Percentiles rank a stretch among this genome's conserved stretches.
Conservation (phyloP, 768 basidiomycete species). For the Boletus barrowsii region DNA sequence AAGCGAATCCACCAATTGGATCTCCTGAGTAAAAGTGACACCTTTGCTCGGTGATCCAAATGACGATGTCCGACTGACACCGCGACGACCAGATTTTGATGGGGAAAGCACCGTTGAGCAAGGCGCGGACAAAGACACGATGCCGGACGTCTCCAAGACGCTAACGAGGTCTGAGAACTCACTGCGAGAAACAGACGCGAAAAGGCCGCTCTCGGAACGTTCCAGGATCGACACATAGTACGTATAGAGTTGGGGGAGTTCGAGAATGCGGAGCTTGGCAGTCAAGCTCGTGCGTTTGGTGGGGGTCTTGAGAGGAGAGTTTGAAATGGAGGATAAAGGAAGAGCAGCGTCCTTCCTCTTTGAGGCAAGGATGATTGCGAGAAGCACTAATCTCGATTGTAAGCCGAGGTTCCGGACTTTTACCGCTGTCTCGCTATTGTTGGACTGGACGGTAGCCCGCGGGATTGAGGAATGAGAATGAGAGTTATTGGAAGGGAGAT, state of each 20-base stretch:
- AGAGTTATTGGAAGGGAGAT: conserved; percentile 43
- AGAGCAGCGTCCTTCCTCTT: conserved; percentile 61
- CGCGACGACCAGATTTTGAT: conserved; percentile 47
- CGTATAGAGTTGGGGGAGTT: conserved; percentile 57
- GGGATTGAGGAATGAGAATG: conserved; percentile 10
- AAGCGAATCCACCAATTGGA: conserved; percentile 56
- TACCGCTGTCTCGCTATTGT: conserved; percentile 57
- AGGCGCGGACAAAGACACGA: conserved; percentile 43
- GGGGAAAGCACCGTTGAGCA: conserved; percentile 34
- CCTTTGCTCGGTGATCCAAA: conserved; percentile 40
- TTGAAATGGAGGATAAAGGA: conserved; percentile 40
- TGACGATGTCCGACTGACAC: conserved; percentile 56
- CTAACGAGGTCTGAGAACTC: conserved; percentile 73
- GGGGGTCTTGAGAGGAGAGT: conserved; percentile 37
- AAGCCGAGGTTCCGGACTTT: conserved; percentile 71
- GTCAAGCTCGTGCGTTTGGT: conserved; percentile 50
- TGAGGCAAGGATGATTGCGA: conserved; percentile 60
- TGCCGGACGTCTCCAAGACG: conserved; percentile 71
- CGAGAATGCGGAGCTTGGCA: conserved; percentile 42
- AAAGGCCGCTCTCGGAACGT: conserved; percentile 51
- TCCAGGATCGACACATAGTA: conserved; percentile 62
- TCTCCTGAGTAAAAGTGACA: conserved; percentile 40
- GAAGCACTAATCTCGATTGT: conserved; percentile 68
- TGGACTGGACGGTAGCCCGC: conserved; percentile 21
- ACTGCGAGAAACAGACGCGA: conserved; percentile 66